phyloP scores from a whole-genome alignment of 148 eudicot species.

The Rhododendron vialii region DNA sequence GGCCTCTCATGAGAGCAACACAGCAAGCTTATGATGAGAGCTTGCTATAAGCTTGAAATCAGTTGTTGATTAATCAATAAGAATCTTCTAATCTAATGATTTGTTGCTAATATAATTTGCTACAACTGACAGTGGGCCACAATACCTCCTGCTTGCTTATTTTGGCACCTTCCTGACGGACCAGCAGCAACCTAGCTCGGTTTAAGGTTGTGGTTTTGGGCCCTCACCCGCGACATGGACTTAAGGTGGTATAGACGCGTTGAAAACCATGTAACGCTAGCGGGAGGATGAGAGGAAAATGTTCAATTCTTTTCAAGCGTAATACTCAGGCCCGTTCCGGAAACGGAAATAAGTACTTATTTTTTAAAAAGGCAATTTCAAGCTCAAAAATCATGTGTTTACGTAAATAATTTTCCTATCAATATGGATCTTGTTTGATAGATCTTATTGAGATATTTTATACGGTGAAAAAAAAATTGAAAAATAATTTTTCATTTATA shows the following conservation, averaged over 20 bases:
- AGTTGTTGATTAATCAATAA: neutral
- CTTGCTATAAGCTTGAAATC: neutral
- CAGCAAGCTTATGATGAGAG: neutral
- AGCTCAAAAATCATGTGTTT: no score
- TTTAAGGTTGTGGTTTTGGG: no score
- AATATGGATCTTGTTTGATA: no score
- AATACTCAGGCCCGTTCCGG: no score
- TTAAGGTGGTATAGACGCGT: neutral
- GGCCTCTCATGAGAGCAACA: neutral
- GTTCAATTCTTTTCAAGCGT: neutral
- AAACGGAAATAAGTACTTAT: no score
- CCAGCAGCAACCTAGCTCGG: no score
- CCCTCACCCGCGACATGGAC: neutral
- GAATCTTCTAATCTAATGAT: neutral
- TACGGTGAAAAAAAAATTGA: no score
- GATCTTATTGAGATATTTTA: no score
- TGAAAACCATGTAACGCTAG: neutral
- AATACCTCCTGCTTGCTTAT: neutral
- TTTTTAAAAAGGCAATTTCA: no score
- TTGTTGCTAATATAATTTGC: constrained; percentile 4
- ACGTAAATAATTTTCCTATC: no score
- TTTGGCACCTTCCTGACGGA: no score
- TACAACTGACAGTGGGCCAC: neutral
- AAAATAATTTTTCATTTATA: no score
- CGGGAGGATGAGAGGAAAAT: neutral